Conservation (phyloP, 2,329 filamentous ascomycete species). For the Epichloe brachyelytri region DNA sequence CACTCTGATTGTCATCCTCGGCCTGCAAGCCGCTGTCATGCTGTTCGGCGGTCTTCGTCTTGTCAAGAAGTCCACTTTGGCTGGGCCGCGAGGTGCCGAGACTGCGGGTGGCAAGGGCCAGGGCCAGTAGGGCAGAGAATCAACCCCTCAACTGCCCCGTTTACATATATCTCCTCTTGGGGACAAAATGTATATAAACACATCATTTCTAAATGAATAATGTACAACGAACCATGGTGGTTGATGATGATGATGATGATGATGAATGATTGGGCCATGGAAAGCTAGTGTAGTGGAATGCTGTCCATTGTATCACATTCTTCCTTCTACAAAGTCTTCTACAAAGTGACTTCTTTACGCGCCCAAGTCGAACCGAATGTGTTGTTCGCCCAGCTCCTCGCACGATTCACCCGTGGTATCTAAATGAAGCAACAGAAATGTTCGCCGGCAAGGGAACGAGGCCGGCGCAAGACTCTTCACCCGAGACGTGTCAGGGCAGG, state of each 20-base stretch:
- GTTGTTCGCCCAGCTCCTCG: neutral
- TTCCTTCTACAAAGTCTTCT: neutral
- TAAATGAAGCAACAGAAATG: neutral
- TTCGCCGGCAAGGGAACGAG: neutral
- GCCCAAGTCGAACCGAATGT: neutral
- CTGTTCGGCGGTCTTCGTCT: slow-evolving; percentile 31
- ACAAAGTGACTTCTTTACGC: neutral
- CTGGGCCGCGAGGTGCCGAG: slow-evolving; percentile 2
- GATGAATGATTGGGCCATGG: too few relatives aligned
- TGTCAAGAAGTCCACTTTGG: slow-evolving; percentile 32
- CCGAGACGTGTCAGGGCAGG: slow-evolving; percentile 28
- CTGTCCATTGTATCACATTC: neutral
- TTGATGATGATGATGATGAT: too few relatives aligned
- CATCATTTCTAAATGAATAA: too few relatives aligned
- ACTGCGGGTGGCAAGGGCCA: slow-evolving; percentile 10
- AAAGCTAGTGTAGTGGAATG: too few relatives aligned
- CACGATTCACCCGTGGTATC: neutral
- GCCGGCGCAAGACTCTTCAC: slow-evolving; percentile 6
- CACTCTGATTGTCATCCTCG: slow-evolving; percentile 37
- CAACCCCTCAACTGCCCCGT: too few relatives aligned
- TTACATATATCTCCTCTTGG: neutral
- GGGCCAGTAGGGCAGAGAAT: too few relatives aligned
- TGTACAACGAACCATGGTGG: too few relatives aligned
- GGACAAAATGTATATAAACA: neutral
- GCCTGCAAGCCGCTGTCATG: slow-evolving; percentile 30